Percentiles rank a stretch among this genome's conserved stretches.
phyloP scores from a whole-genome alignment of 2,329 filamentous ascomycete species.

The Colletotrichum shisoi region DNA sequence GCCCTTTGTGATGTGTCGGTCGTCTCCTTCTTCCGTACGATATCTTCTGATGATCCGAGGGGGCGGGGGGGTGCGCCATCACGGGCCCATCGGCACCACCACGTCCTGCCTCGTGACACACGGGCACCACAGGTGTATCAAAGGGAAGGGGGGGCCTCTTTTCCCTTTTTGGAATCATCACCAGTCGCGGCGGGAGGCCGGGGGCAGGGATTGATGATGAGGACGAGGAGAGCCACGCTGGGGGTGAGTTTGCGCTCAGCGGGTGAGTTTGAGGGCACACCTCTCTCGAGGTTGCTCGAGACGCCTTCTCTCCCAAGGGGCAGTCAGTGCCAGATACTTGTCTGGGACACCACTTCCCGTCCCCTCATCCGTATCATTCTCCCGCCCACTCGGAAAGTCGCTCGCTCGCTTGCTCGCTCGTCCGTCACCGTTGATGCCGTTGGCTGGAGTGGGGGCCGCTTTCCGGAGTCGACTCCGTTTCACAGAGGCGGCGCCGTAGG shows the following conservation, averaged over 20 bases:
- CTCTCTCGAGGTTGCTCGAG: not conserved
- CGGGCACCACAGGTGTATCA: not conserved
- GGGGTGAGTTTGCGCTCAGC: not conserved
- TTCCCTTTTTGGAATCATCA: slow-evolving; percentile 15
- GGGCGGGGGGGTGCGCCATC: not conserved
- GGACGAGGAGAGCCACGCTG: not conserved
- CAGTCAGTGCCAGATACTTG: slow-evolving; percentile 4
- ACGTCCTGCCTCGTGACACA: slow-evolving; percentile 1
- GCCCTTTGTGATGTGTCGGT: not conserved
- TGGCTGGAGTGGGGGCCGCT: not conserved
- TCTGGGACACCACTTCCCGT: not conserved
- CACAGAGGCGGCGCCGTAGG: not conserved
- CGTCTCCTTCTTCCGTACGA: slow-evolving; percentile 6
- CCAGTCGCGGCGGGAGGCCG: not conserved
- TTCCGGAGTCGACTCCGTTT: slow-evolving; percentile 29
- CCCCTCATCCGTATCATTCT: not conserved
- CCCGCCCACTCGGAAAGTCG: not conserved
- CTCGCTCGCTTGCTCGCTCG: not conserved
- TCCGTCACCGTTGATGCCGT: not conserved
- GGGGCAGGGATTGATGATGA: not conserved
- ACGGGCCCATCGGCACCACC: not conserved
- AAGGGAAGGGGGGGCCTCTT: not conserved
- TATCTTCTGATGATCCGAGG: slow-evolving; percentile 5
- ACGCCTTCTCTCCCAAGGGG: not conserved
- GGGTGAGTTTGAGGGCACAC: not conserved